Evolutionary conservation across 495 filamentous ascomycete species (phyloP).

Genomic region (Neurospora cerealis): DNA sequence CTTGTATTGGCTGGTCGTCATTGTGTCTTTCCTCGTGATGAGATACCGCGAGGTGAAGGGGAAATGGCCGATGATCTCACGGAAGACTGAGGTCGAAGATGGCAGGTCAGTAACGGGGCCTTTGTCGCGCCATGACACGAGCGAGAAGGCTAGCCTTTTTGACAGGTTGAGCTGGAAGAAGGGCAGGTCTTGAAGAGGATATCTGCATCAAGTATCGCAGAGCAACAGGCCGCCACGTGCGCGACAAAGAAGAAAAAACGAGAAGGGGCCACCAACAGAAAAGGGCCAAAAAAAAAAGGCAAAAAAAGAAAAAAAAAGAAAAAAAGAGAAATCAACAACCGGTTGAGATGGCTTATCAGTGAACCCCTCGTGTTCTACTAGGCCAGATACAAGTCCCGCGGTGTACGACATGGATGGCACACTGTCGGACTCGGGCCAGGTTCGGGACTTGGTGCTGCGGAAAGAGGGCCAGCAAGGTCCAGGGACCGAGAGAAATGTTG

Average conservation of each 20-base stretch:
- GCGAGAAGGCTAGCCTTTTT: not conserved
- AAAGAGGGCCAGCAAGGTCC: not conserved
- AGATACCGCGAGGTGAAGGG: conserved; percentile 59
- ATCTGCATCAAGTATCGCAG: not conserved
- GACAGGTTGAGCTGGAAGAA: not conserved
- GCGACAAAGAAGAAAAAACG: not conserved
- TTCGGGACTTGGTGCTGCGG: too few species aligned
- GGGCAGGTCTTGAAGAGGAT: not conserved
- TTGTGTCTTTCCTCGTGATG: conserved; percentile 50
- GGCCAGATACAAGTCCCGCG: not conserved
- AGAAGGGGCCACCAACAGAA: not conserved
- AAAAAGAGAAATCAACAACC: not conserved
- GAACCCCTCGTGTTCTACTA: not conserved
- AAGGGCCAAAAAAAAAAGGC: too few species aligned
- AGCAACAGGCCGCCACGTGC: not conserved
- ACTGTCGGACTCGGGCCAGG: not conserved
- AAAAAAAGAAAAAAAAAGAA: not conserved
- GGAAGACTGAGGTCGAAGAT: conserved; percentile 9
- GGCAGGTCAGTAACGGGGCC: not conserved
- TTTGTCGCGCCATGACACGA: not conserved
- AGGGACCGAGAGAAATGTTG: not conserved
- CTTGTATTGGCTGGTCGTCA: conserved; percentile 70
- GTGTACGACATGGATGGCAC: not conserved
- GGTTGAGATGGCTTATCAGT: not conserved
- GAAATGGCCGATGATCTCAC: conserved; percentile 50